A percentile compares a stretch with the other conserved stretches of the same genome.
Conservation (phyloP, 108 stramenopile genomes). For the Chaetoceros muelleri region DNA sequence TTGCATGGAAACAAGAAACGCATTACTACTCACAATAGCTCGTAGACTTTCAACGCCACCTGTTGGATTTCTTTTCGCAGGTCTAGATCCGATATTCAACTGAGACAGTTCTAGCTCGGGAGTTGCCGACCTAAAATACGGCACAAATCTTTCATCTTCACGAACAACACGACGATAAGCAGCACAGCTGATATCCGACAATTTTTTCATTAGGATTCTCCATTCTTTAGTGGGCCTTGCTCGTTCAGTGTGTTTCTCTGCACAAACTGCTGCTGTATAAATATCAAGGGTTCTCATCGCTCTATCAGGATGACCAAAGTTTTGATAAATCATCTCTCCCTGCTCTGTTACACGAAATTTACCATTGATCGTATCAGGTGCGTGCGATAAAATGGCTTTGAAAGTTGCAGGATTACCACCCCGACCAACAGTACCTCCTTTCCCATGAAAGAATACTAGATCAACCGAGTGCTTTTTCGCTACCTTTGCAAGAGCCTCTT, state of each 20-base stretch:
- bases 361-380: constrained; percentile 89
- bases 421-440: constrained; percentile 75
- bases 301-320: constrained; percentile 83
- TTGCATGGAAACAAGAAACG: background rate
- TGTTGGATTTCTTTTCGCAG: constrained; percentile 88
- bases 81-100: constrained; percentile 95
- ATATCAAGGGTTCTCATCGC: constrained; percentile 91
- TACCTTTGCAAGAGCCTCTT: constrained; percentile 68
- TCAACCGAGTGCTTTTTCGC: constrained; percentile 57
- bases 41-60: constrained; percentile 95
- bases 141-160: constrained; percentile 84
- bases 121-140: constrained; percentile 95
- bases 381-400: constrained; percentile 82
- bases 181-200: constrained; percentile 78
- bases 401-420: constrained; percentile 78
- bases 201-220: constrained; percentile 72
- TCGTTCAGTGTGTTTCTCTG: constrained; percentile 63
- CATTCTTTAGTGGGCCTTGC: constrained; percentile 54
- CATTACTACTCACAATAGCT: constrained; percentile 33
- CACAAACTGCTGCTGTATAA: constrained; percentile 90
- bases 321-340: constrained; percentile 97
- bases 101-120: constrained; percentile 87
- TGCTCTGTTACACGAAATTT: constrained; percentile 98
- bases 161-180: constrained; percentile 85
- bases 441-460: constrained; percentile 84